phyloP scores from a whole-genome alignment of 2,329 filamentous ascomycete genomes.

The Cladophialophora bantiana region DNA sequence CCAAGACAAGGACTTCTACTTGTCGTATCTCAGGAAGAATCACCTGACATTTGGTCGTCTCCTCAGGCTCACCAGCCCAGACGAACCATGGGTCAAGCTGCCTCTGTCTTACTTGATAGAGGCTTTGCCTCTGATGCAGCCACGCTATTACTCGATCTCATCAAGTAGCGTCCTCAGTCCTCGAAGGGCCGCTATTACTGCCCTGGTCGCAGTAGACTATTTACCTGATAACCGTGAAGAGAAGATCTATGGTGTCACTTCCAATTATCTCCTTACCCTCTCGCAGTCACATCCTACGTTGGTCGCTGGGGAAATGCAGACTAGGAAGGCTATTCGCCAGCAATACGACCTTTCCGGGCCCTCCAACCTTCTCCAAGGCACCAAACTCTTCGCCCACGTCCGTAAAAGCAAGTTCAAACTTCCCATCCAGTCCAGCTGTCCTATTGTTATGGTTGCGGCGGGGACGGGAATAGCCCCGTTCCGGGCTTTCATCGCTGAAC shows the following conservation, averaged over 20 bases:
- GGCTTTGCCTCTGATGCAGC: constrained; percentile 22
- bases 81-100: constrained; percentile 27
- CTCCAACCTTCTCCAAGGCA: background rate
- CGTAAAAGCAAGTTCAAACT: constrained; percentile 37
- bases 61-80: constrained; percentile 62
- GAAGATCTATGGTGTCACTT: constrained; percentile 21
- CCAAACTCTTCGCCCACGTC: constrained; percentile 17
- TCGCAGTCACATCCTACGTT: background rate
- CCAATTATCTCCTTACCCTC: constrained; percentile 26
- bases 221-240: constrained; percentile 1
- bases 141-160: constrained; percentile 37
- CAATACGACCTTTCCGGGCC: constrained; percentile 16
- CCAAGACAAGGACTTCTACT: constrained; percentile 85
- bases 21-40: constrained; percentile 73
- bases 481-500: constrained; percentile 17
- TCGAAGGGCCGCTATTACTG: constrained; percentile 28
- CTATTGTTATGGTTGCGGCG: constrained; percentile 41
- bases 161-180: constrained; percentile 25
- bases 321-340: background rate
- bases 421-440: constrained; percentile 38
- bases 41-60: constrained; percentile 68
- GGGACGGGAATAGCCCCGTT: constrained; percentile 42
- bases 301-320: background rate
- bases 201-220: constrained; percentile 21
- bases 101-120: constrained; percentile 36